A percentile compares a stretch with the other conserved stretches of the same genome.
phyloP scores from a whole-genome alignment of 805 yeast genomes.

The Kuraishia borneana region DNA sequence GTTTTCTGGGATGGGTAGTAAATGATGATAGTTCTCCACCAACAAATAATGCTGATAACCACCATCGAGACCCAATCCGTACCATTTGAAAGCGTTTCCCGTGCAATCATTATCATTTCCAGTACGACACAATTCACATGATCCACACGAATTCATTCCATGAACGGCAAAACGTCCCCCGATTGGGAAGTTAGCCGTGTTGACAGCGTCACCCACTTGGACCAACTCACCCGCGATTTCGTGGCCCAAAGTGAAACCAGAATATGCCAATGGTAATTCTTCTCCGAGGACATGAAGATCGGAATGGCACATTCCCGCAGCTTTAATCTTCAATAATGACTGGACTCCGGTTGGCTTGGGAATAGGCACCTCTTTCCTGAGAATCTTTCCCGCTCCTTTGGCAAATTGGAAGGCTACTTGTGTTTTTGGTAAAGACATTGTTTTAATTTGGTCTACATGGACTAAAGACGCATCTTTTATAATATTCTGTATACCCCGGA shows the following conservation, averaged over 20 bases:
- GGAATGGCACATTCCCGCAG: conserved; percentile 24
- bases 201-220: conserved; percentile 6
- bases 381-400: conserved; percentile 4
- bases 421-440: neutral
- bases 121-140: conserved; percentile 12
- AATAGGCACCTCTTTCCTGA: conserved; percentile 3
- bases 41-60: conserved; percentile 19
- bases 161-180: conserved; percentile 9
- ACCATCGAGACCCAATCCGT: conserved; percentile 18
- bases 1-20: conserved; percentile 17
- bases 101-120: conserved; percentile 17
- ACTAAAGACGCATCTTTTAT: no score
- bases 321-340: conserved; percentile 7
- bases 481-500: no score
- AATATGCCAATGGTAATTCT: neutral
- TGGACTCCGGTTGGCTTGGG: conserved; percentile 4
- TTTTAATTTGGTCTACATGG: no score
- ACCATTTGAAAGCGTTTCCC: conserved; percentile 7
- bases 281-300: conserved; percentile 25
- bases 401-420: conserved; percentile 5
- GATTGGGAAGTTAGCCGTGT: conserved; percentile 3
- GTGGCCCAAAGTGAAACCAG: conserved; percentile 17
- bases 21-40: conserved; percentile 8
- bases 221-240: conserved; percentile 18
- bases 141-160: conserved; percentile 14